Percentiles rank a stretch among this genome's conserved stretches.
Evolutionary conservation across 1,284 basidiomycete species (phyloP).

Genomic region (Ceratobasidium papillatum): DNA sequence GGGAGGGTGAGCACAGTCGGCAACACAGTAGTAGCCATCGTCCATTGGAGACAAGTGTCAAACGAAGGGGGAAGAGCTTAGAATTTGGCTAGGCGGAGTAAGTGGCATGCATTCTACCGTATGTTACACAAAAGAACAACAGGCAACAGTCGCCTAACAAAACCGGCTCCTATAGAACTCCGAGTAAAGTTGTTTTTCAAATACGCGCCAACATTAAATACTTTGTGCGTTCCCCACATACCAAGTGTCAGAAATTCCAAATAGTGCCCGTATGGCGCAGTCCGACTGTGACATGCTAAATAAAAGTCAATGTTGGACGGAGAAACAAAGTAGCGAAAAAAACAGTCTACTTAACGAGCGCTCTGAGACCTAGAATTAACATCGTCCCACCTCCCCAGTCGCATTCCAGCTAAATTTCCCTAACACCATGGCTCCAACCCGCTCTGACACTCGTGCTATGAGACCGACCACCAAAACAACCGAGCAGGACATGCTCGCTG

Average conservation of each 20-base stretch:
- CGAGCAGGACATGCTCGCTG: background rate
- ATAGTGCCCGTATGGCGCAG: background rate
- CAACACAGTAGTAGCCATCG: background rate
- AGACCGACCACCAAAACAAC: background rate
- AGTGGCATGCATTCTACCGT: background rate
- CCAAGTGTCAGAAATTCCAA: background rate
- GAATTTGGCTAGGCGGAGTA: background rate
- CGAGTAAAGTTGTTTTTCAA: background rate
- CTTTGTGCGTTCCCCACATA: background rate
- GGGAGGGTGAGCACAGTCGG: background rate
- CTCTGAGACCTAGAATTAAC: background rate
- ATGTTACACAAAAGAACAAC: background rate
- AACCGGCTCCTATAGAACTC: background rate
- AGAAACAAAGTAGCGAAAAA: constrained; percentile 1
- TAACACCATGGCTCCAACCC: background rate
- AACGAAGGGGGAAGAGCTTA: background rate
- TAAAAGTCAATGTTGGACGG: background rate
- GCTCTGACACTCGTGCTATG: background rate
- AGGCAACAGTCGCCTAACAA: background rate
- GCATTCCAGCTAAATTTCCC: background rate
- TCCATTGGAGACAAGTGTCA: background rate
- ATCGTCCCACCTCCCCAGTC: background rate
- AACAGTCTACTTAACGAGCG: background rate
- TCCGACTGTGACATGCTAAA: background rate
- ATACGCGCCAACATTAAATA: background rate